phyloP scores from a whole-genome alignment of 1,139 yeast species.

The Suhomyces bribrorum region DNA sequence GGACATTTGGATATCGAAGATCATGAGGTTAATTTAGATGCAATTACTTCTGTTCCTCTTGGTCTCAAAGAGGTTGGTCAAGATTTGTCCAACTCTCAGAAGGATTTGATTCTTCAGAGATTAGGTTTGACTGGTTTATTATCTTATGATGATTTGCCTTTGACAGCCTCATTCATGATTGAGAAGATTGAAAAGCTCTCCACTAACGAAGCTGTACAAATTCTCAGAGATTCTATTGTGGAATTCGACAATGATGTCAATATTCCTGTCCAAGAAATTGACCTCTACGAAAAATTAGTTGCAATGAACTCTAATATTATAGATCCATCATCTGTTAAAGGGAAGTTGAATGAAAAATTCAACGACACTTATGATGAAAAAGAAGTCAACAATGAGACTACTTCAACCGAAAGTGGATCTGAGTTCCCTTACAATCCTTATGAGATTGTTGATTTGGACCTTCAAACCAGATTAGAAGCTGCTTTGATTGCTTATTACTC shows the following conservation, averaged over 20 bases:
- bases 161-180: slow-evolving; percentile 29
- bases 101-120: slow-evolving; percentile 23
- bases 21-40: slow-evolving; percentile 12
- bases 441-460: slow-evolving; percentile 17
- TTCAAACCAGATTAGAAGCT: slow-evolving; percentile 21
- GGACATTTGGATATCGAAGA: slow-evolving; percentile 11
- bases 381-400: slow-evolving; percentile 16
- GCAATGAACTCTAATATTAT: not conserved
- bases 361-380: slow-evolving; percentile 13
- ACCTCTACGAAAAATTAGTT: slow-evolving; percentile 12
- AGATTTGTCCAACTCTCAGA: slow-evolving; percentile 26
- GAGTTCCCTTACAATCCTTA: slow-evolving; percentile 9
- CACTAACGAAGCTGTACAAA: slow-evolving; percentile 24
- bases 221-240: slow-evolving; percentile 19
- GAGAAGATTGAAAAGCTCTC: slow-evolving; percentile 29
- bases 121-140: slow-evolving; percentile 27
- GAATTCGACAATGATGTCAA: slow-evolving; percentile 26
- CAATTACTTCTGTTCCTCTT: slow-evolving; percentile 23
- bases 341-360: slow-evolving; percentile 6
- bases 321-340: slow-evolving; percentile 11
- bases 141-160: slow-evolving; percentile 30
- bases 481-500: slow-evolving; percentile 51
- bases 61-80: slow-evolving; percentile 27
- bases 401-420: slow-evolving; percentile 29
- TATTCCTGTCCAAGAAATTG: slow-evolving; percentile 18